A percentile compares a stretch with the other conserved stretches of the same genome.
Evolutionary conservation across 2,329 filamentous ascomycete genomes (phyloP).

Genomic region (Conoideocrella luteorostrata): DNA sequence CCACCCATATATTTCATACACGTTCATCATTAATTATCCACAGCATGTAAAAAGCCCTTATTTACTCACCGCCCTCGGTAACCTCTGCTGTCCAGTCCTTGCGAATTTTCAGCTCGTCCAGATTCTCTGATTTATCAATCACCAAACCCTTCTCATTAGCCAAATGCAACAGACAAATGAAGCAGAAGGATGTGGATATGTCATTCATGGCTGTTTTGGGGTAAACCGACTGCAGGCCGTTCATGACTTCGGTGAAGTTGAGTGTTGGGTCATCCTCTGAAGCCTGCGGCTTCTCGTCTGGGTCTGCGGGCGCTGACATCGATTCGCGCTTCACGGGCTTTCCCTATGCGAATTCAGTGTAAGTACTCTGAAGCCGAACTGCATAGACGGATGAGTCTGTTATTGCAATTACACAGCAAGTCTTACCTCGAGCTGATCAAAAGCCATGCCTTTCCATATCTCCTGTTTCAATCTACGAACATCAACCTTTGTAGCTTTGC

Average conservation of each 20-base stretch:
- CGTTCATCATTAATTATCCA: too few species aligned
- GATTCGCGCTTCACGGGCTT: not conserved
- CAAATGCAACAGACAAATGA: conserved; percentile 85
- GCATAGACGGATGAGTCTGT: conserved; percentile 7
- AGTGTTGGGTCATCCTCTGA: conserved; percentile 47
- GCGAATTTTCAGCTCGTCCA: conserved; percentile 54
- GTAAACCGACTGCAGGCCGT: conserved; percentile 79
- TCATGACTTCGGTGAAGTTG: conserved; percentile 90
- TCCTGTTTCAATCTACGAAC: conserved; percentile 63
- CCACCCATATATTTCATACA: too few species aligned
- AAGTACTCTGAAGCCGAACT: too few species aligned
- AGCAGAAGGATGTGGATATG: conserved; percentile 89
- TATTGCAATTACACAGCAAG: conserved; percentile 7
- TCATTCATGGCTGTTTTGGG: conserved; percentile 81
- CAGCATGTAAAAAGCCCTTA: too few species aligned
- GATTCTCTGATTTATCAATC: conserved; percentile 57
- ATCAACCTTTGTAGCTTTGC: conserved; percentile 66
- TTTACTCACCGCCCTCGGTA: conserved; percentile 32
- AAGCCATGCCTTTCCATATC: conserved; percentile 60
- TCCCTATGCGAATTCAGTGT: too few species aligned
- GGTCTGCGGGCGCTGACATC: conserved; percentile 21
- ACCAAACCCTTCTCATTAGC: conserved; percentile 88
- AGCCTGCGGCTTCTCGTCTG: conserved; percentile 23
- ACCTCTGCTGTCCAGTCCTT: conserved; percentile 58
- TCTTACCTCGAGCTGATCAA: conserved; percentile 47